A percentile compares a stretch with the other conserved stretches of the same genome.
Conservation (phyloP, 2,329 filamentous ascomycete genomes). For the Claviceps sp. region DNA sequence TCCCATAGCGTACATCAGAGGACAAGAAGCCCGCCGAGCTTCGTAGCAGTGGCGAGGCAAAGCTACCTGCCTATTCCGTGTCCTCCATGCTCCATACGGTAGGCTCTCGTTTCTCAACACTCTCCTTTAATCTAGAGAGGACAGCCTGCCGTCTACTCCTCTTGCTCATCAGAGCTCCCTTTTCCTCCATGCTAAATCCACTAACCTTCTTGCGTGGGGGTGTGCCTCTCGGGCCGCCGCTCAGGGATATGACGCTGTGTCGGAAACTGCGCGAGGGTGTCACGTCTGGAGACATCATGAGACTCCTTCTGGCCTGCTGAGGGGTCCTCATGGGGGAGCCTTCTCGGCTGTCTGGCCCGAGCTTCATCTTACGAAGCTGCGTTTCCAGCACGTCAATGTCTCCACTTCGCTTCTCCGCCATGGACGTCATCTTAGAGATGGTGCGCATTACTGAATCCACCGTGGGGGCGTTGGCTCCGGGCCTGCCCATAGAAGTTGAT, state of each 20-base stretch:
- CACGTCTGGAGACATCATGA: constrained; percentile 30
- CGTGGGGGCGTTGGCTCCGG: constrained; percentile 50
- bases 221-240: constrained; percentile 25
- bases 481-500: constrained; percentile 33
- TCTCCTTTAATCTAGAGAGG: constrained; percentile 35
- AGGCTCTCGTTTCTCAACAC: constrained; percentile 35
- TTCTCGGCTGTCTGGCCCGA: constrained; percentile 32
- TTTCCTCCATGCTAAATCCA: constrained; percentile 46
- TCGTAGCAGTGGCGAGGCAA: not conserved
- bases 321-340: constrained; percentile 28
- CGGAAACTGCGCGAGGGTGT: constrained; percentile 29
- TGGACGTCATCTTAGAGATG: constrained; percentile 80
- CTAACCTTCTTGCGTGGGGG: constrained; percentile 48
- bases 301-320: constrained; percentile 19
- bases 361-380: constrained; percentile 62
- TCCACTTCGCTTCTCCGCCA: constrained; percentile 82
- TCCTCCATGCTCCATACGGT: constrained; percentile 37
- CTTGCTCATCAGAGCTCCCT: constrained; percentile 40
- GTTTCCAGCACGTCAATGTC: constrained; percentile 85
- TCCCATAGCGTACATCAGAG: constrained; percentile 13
- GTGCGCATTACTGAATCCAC: constrained; percentile 87
- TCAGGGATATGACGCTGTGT: constrained; percentile 26
- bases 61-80: constrained; percentile 20
- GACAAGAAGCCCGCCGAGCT: not conserved
- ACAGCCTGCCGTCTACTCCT: constrained; percentile 39